Evolutionary conservation across 2,329 filamentous ascomycete genomes (phyloP).

Genomic region (Periconia macrospinosa): DNA sequence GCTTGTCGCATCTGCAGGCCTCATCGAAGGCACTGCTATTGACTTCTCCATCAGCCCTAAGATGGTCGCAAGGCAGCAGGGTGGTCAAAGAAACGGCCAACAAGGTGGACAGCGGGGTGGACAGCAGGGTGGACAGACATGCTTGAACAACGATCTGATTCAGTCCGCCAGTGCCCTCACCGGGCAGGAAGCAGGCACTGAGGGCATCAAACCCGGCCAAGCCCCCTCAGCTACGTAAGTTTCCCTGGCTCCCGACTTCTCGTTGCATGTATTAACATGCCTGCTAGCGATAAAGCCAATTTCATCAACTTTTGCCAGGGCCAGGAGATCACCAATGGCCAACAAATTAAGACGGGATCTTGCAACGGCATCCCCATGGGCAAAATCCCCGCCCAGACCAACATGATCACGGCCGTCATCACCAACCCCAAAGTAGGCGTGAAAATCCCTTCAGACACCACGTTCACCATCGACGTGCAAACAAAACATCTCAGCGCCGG

Average conservation of each 20-base stretch:
- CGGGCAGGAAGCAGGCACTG: conserved; percentile 16
- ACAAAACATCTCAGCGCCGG: conserved; percentile 55
- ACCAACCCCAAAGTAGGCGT: conserved; percentile 49
- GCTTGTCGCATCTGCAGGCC: not conserved
- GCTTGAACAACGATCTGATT: conserved; percentile 18
- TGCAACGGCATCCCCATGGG: conserved; percentile 64
- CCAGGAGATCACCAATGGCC: conserved; percentile 58
- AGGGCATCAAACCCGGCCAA: conserved; percentile 32
- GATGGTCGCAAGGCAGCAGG: not conserved
- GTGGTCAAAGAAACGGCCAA: conserved; percentile 12
- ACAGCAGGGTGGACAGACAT: conserved; percentile 16
- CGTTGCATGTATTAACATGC: not conserved
- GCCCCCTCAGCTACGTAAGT: conserved; percentile 51
- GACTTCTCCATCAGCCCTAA: not conserved
- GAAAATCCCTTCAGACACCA: conserved; percentile 40
- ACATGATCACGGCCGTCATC: conserved; percentile 61
- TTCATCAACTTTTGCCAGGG: conserved; percentile 64
- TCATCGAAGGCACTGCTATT: not conserved
- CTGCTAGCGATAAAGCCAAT: conserved; percentile 53
- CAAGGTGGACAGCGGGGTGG: conserved; percentile 14
- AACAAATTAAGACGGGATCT: conserved; percentile 53
- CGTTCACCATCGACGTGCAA: conserved; percentile 54
- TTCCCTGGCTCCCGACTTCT: not conserved
- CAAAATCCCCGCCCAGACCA: conserved; percentile 53
- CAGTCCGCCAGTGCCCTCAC: conserved; percentile 16